Base-by-base conservation (phyloP, 179 eudicot species). In the Dionaea muscipula region DNA sequence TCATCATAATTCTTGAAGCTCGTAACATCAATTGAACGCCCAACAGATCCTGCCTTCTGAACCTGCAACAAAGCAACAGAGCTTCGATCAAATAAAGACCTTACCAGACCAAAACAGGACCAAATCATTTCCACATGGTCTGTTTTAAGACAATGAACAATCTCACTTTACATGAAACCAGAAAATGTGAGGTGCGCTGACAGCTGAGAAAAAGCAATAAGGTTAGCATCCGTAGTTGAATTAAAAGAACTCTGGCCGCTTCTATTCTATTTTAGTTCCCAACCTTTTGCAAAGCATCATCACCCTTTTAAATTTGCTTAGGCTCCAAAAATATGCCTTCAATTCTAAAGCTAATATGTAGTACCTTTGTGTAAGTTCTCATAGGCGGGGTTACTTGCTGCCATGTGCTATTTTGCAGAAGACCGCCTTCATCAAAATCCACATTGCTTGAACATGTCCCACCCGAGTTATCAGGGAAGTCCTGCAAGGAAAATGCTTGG, bases 11-110 rank as follows among this genome's bases (percentile, higher is more conserved):
- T 81, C 72, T 69, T 84, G 40, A 69, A 91, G 57, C 91, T 70
- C 37, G 95, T 87, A 20, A 91, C 98, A 74, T 86, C 98, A 35
- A 91, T 91, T 25, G 95, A 91, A 62, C 98, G 71, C 37, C 98
- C 98, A 57, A 91, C 98, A 1, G 95, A 91, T 60, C 95, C 98
- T 9, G 91, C 68, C 78, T 91, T 91, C 53, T 87, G 98, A 67
- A 91, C 88, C 98, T 91, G 80, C 4, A 40, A 40, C 19, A 5
- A 13, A 40, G 19, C 11, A 44, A 7, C 21, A 52, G 12, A 18
- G 44, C 43, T 48, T n/a, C 21, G 21, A 47, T 24, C n/a, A 3
- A 26, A 62, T 28, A 8, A 8, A 28, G 8, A 8, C 35, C 3
- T 28, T 28, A n/a, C n/a, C 8, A 8, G 35, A 8, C 8, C 35